A percentile compares a stretch with the other conserved stretches of the same genome.
phyloP scores from a whole-genome alignment of 345 rosid species.

The Citrus inodora region DNA sequence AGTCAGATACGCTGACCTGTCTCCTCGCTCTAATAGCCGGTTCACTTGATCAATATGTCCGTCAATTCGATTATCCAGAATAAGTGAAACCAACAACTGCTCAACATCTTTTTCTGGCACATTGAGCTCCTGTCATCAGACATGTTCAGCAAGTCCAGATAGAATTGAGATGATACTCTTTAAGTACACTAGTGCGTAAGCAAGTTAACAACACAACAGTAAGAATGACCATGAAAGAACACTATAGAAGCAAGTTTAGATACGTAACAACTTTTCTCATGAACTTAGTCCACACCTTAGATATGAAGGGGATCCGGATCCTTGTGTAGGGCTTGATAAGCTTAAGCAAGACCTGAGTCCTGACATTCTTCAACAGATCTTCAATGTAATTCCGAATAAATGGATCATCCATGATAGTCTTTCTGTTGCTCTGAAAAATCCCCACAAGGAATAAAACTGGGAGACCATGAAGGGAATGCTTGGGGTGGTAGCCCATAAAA shows the following conservation, averaged over 20 bases:
- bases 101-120: conserved; percentile 95
- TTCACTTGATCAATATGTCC: conserved; percentile 99
- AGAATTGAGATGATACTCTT: not conserved
- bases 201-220: not conserved
- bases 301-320: conserved; percentile 88
- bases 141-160: not conserved
- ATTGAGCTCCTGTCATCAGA: conserved; percentile 64
- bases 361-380: conserved; percentile 93
- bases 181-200: not conserved
- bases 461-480: not conserved
- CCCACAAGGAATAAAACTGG: conserved; percentile 1
- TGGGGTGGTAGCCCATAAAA: not conserved
- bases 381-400: conserved; percentile 95
- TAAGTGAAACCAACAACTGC: conserved; percentile 82
- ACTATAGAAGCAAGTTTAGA: not conserved
- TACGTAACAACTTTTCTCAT: not conserved
- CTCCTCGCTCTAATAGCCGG: conserved; percentile 81
- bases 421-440: conserved; percentile 69
- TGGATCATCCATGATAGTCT: conserved; percentile 97
- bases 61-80: conserved; percentile 85
- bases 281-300: conserved; percentile 44
- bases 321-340: conserved; percentile 96
- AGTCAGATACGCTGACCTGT: conserved; percentile 41
- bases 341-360: conserved; percentile 96
- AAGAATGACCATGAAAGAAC: not conserved